Evolutionary conservation across 75 land plant genomes (phyloP), one percentile per base, ranked within the genome.

Genomic region (Pseudotsuga menziesii): DNA sequence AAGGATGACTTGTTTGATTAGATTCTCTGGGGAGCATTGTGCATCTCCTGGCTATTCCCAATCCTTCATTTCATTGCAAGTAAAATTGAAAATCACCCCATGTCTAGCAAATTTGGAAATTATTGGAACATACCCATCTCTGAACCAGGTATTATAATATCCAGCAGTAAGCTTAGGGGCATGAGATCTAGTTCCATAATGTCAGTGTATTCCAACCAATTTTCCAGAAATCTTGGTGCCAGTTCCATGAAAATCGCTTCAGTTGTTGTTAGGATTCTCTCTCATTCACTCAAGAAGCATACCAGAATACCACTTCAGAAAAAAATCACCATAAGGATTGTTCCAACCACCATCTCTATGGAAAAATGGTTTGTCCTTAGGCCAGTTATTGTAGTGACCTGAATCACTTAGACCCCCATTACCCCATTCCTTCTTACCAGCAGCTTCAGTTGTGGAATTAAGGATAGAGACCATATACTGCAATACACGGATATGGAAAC

Each of bases 151-250:
- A 84, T 92, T 92, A 82, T 90, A 92, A 64, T 92, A 92, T 2
- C 94, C 94, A 3, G 94, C 94, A 6, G 94, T 90, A 57, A 92
- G 90, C 77, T 92, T 93, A 5, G 95, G 84, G 48, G 95, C 85
- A 81, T 92, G 95, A n/a, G 95, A 90, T 39, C 93, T 79, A 6
- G 91, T 81, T 25, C 93, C 93, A 69, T 92, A 92, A 76, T 90
- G 92, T 92, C 94, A 92, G 82, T 92, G 94, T 75, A 89, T 89
- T 2, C 93, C 93, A 35, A 93, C 93, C 25, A 92, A 77, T 76
- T 92, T 92, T 12, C 84, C 93, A 25, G 95, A 88, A 61, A 92
- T 83, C 81, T 87, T 88, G 12, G 80, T 86, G 25, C 87, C 88
- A 14, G 81, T 79, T 71, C 57, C 60, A 5, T 73, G 27, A 77